Percentiles rank a stretch among this genome's conserved stretches.
These are phyloP conservation scores for Jimgerdemannia lactiflua DNA, from an alignment of 192 early-diverging fungal genomes.

Conservation along the genomic window DNA sequence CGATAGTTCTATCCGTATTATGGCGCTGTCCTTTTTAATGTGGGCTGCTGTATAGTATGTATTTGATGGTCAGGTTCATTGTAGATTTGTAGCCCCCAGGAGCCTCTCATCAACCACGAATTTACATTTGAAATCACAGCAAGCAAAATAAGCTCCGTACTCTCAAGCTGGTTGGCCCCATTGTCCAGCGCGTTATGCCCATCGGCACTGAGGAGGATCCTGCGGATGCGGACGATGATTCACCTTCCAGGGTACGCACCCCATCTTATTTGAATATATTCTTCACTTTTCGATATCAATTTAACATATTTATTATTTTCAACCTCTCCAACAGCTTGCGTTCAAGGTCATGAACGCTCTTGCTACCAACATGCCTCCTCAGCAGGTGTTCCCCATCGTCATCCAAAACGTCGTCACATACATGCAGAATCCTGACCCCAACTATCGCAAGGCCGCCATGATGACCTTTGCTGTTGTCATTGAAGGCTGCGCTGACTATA, in stretches of 20 bases:
- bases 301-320: not conserved
- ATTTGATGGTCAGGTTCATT: not conserved
- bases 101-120: not conserved
- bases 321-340: constrained; percentile 31
- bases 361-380: constrained; percentile 80
- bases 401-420: constrained; percentile 70
- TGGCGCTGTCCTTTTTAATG: constrained; percentile 82
- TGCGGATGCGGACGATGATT: constrained; percentile 81
- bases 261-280: not conserved
- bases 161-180: constrained; percentile 76
- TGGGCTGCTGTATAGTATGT: constrained; percentile 74
- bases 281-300: not conserved
- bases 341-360: constrained; percentile 73
- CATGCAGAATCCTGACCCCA: constrained; percentile 74
- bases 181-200: constrained; percentile 78
- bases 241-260: constrained; percentile 54
- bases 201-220: constrained; percentile 81
- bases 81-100: constrained; percentile 2
- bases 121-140: constrained; percentile 12
- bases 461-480: constrained; percentile 77
- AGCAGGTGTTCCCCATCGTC: constrained; percentile 83
- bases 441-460: constrained; percentile 83
- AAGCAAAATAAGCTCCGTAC: constrained; percentile 84
- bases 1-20: constrained; percentile 68
- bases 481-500: constrained; percentile 87